Base-by-base conservation (phyloP, 352 stramenopile genomes). In the Albugo candida region DNA sequence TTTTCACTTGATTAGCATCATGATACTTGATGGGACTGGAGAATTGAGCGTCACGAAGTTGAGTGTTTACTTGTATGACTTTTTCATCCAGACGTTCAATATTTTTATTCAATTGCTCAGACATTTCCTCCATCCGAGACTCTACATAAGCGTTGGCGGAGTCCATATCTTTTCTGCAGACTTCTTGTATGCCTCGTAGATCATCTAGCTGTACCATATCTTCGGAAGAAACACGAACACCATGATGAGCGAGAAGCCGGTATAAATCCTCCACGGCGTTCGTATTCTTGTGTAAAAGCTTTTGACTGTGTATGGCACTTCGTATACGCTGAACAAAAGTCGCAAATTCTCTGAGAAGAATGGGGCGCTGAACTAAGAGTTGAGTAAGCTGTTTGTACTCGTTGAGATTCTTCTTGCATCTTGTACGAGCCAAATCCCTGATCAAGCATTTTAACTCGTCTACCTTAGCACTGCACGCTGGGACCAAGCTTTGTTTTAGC, bases 211-310 rank as follows among this genome's bases (percentile, higher is more conserved):
- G 80, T 6, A 97, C 87, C 74, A 95, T 91, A 50, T 97, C 91
- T 50, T 96, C 83, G 0, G 81, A 84, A 6, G 78, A 84, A 5
- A 96, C 84, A 10, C 83, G 84, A 1, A 96, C 85, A 17, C 84
- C 77, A 49, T 97, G 95, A 13, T 70, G 81, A n/a, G 68, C 63
- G 1, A 97, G 63, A 13, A 97, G 60, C 1, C 82, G 66, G 49
- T 97, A 97, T 51, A 97, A 78, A 43, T 96, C 83, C 40, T 97
- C 88, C 14, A 96, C 82, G 13, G 93, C 73, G 40, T 86, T 88
- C 3, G 75, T 87, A 56, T 86, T 85, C 53, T 91, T 87, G 5
- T 69, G 56, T 1, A 91, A 56, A 12, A 71, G 70, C 45, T 88
- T 91, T 43, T 86, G 73, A 45, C 88, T 86, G 0, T 53, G 55